phyloP scores from a whole-genome alignment of 169 alveolate genomes.

The Plasmodium gaboni region DNA sequence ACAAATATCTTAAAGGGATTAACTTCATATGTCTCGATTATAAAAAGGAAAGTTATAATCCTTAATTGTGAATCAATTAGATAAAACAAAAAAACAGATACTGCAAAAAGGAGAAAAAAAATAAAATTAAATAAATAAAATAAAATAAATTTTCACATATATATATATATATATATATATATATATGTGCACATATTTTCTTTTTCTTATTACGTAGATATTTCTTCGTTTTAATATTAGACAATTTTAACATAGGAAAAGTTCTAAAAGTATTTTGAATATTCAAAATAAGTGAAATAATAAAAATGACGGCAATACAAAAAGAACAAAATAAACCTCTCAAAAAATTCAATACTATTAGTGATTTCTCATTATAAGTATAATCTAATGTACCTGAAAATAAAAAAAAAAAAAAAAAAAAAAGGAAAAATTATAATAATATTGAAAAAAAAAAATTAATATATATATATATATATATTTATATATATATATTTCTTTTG shows the following conservation, averaged over 20 bases:
- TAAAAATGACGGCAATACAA: slow-evolving; percentile 56
- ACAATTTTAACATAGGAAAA: slow-evolving; percentile 38
- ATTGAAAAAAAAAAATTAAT: not conserved
- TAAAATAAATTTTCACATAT: slow-evolving; percentile 4
- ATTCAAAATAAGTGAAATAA: slow-evolving; percentile 46
- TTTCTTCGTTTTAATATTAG: slow-evolving; percentile 54
- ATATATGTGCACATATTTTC: not conserved
- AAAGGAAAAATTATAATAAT: too few relatives aligned
- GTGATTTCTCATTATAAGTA: slow-evolving; percentile 51
- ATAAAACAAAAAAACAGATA: slow-evolving; percentile 53
- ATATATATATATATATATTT: slow-evolving; percentile 1
- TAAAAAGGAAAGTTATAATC: slow-evolving; percentile 68
- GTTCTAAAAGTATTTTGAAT: slow-evolving; percentile 64
- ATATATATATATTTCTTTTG: not conserved
- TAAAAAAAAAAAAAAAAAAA: not conserved
- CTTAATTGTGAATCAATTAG: slow-evolving; percentile 75
- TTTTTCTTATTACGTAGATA: slow-evolving; percentile 28
- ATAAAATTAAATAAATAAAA: not conserved
- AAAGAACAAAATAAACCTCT: slow-evolving; percentile 70
- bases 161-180: not conserved
- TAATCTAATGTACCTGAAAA: slow-evolving; percentile 59
- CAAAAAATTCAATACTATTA: slow-evolving; percentile 50
- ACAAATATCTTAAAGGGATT: slow-evolving; percentile 74
- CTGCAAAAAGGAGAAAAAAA: slow-evolving; percentile 13
- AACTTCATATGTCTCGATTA: slow-evolving; percentile 70